Evolutionary conservation across 306 rosid genomes (phyloP).

Genomic region (Lathyrus sativus): DNA sequence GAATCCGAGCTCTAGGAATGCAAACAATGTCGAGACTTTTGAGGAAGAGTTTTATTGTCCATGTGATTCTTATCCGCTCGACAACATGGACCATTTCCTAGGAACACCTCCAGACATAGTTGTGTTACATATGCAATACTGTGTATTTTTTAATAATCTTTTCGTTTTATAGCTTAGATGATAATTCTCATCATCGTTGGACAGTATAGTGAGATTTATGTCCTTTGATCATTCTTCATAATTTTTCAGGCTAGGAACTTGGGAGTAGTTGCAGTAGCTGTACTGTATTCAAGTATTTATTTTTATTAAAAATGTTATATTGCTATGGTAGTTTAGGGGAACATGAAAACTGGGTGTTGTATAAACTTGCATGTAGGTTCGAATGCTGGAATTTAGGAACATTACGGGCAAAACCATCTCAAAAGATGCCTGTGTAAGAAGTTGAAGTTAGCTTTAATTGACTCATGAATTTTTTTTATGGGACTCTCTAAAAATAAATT

Average conservation of each 20-base stretch:
- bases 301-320: background rate
- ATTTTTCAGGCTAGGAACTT: slow-evolving; percentile 14
- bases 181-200: background rate
- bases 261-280: slow-evolving; percentile 22
- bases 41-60: background rate
- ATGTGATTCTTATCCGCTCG: background rate
- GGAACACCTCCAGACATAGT: background rate
- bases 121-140: background rate
- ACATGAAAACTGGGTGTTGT: slow-evolving; percentile 18
- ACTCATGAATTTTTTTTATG: no score
- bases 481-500: no score
- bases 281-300: background rate
- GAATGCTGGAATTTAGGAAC: no score
- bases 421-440: no score
- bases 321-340: slow-evolving; percentile 30
- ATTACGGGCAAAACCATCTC: no score
- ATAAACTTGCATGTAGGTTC: background rate
- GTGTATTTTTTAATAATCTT: background rate
- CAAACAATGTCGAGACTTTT: background rate
- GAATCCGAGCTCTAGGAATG: background rate
- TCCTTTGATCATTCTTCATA: slow-evolving; percentile 21
- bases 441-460: no score
- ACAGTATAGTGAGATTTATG: background rate
- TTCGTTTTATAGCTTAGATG: background rate
- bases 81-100: background rate